Base-by-base conservation (phyloP, 768 basidiomycete genomes). In the Lentinus tigrinus region DNA sequence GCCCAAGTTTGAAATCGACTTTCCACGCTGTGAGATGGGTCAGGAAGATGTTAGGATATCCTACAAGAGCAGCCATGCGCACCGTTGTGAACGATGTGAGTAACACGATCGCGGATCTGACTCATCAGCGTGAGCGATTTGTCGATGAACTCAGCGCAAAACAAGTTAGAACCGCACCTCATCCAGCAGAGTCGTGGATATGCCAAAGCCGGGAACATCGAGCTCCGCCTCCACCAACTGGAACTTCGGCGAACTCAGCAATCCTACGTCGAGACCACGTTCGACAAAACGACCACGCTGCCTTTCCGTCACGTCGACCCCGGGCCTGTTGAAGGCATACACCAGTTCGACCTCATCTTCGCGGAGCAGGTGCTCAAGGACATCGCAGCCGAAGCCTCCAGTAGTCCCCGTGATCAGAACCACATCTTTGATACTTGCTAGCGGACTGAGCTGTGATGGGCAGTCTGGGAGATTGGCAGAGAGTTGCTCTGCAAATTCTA, bases 331-430 rank as follows among this genome's bases (percentile, higher is more conserved):
- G 48, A 69, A 34, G 8, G 65, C 69, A 54, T 66, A 68, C 14
- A 72, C 63, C 23, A 40, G 46, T 34, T n/a, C 24, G 13, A 70
- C 63, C 9, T 54, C 27, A 19, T 62, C 53, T 7, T 47, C 52
- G 16, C 50, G 24, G 3, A 65, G 39, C 17, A 74, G 56, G 21
- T 62, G 57, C 17, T 63, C 63, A 6, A 74, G 65, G 21, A 69
- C 50, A 42, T 64, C 54, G 17, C 66, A 57, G 9, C 72, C 73
- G 17, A 74, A 57, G 11, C 65, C 60, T 10, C 73, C 73, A 0
- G 73, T 71, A 0, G 70, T 73, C 26, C 73, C 73, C 4, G 71
- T 73, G 19, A 74, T 42, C 17, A 73, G 63, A 5, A 73, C 62
- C 21, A 50, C 34, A 5, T 50, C 27, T n/a, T 28, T 48, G 16